Evolutionary conservation across 257 asterid species (phyloP).

Genomic region (Ilex aquifolium): DNA sequence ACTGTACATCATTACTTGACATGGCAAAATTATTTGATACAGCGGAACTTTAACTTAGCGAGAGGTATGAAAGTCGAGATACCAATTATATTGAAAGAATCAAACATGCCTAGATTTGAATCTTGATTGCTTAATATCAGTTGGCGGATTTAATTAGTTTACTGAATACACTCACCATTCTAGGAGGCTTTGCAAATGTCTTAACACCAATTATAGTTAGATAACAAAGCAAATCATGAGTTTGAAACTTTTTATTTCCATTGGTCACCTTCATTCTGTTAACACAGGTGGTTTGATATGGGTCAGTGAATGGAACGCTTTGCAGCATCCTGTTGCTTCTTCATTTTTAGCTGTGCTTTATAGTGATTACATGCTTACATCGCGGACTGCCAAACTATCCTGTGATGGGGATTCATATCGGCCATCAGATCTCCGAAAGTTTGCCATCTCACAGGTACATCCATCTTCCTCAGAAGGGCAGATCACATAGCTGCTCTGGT

Average conservation of each 20-base stretch:
- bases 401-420: slow-evolving; percentile 45
- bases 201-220: no score
- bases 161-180: no score
- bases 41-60: no score
- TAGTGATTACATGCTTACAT: slow-evolving; percentile 75
- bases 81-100: neutral
- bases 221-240: neutral
- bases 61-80: no score
- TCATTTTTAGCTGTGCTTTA: slow-evolving; percentile 71
- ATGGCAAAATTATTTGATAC: no score
- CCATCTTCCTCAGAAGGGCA: no score
- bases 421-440: slow-evolving; percentile 56
- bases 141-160: no score
- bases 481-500: no score
- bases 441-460: slow-evolving; percentile 69
- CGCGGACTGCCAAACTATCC: slow-evolving; percentile 46
- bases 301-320: slow-evolving; percentile 79
- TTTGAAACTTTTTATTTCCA: neutral
- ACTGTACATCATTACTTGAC: no score
- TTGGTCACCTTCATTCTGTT: slow-evolving; percentile 18
- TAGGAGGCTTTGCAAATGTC: no score
- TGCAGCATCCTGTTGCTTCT: slow-evolving; percentile 85
- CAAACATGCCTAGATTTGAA: no score
- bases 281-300: slow-evolving; percentile 75
- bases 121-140: neutral